Conservation (phyloP, 2,329 filamentous ascomycete species). For the Fusarium scirpi region DNA sequence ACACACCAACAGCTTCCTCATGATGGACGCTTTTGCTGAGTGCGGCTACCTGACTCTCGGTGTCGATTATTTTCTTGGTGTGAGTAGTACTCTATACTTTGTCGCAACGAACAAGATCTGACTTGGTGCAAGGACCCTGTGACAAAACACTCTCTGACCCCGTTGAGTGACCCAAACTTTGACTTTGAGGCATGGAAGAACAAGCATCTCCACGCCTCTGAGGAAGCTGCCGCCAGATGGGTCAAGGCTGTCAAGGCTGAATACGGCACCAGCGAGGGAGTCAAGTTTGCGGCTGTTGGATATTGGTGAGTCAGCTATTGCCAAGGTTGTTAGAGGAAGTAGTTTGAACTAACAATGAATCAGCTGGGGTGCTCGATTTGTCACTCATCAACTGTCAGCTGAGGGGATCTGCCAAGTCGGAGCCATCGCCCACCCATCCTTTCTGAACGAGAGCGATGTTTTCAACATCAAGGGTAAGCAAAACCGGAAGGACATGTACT, state of each 20-base stretch:
- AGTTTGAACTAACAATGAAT: too few relatives aligned
- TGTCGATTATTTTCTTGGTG: constrained; percentile 1
- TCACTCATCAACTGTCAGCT: neutral
- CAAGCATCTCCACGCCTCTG: neutral
- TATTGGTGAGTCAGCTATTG: neutral
- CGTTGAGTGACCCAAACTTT: neutral
- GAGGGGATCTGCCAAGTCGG: neutral
- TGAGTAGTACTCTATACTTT: neutral
- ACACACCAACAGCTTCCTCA: neutral
- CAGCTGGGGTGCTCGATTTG: constrained; percentile 2
- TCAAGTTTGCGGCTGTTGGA: neutral
- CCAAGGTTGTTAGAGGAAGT: too few relatives aligned
- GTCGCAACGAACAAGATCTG: too few relatives aligned
- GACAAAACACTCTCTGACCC: neutral
- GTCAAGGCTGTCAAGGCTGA: neutral
- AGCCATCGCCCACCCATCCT: constrained; percentile 2
- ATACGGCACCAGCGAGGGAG: neutral
- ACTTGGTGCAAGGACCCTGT: neutral
- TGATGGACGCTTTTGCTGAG: constrained; percentile 4
- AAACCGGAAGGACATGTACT: too few relatives aligned
- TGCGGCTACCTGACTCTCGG: neutral
- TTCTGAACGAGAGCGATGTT: neutral
- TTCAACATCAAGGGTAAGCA: neutral
- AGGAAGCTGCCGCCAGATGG: neutral
- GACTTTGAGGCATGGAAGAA: constrained; percentile 1